phyloP scores from a whole-genome alignment of 2,329 filamentous ascomycete species.

The Cladophialophora psammophila region DNA sequence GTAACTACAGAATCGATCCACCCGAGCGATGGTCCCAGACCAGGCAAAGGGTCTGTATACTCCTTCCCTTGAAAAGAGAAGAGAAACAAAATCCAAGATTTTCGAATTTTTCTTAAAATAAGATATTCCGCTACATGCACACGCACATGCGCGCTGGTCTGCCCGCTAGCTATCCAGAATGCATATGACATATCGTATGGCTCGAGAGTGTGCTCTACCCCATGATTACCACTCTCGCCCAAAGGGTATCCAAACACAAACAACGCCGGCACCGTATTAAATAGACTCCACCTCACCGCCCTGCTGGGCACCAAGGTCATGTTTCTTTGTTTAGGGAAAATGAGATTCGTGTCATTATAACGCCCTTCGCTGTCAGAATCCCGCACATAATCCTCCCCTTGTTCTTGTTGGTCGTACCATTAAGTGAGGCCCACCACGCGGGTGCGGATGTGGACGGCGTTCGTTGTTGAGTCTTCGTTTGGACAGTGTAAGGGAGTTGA shows the following conservation, averaged over 20 bases:
- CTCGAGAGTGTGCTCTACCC: background rate
- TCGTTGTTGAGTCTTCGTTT: background rate
- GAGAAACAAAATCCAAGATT: background rate
- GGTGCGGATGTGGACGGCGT: background rate
- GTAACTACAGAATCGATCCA: background rate
- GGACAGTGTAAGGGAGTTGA: background rate
- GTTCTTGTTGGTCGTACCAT: background rate
- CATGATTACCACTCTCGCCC: conserved; percentile 2
- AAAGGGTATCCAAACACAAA: background rate
- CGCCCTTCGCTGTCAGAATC: background rate
- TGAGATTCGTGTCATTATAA: conserved; percentile 8
- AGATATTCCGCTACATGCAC: background rate
- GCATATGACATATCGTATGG: background rate
- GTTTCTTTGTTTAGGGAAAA: background rate
- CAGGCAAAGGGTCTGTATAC: background rate
- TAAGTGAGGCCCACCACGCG: background rate
- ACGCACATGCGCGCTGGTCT: background rate
- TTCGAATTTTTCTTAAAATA: background rate
- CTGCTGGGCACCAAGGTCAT: background rate
- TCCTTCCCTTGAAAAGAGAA: background rate
- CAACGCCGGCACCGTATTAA: background rate
- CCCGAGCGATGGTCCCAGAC: background rate
- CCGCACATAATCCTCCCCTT: background rate
- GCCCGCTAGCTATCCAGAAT: background rate
- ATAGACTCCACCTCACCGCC: background rate